These are phyloP conservation scores for Moricandia moricandioides DNA, from an alignment of 345 rosid species.

Conservation along the genomic window DNA sequence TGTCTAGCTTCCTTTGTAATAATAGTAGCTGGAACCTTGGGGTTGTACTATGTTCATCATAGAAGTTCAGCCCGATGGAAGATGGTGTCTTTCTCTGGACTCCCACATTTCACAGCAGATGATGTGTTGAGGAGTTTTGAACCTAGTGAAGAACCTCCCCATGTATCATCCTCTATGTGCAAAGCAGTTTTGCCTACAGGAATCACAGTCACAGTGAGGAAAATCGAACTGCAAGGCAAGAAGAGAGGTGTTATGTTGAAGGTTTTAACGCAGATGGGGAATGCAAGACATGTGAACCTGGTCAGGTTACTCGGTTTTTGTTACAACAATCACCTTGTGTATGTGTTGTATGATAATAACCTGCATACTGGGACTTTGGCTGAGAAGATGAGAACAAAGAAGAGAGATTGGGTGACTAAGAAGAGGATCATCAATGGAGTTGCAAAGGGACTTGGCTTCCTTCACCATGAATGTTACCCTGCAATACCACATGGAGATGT, in stretches of 20 bases:
- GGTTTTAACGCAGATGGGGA: slow-evolving; percentile 56
- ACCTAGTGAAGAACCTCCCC: slow-evolving; percentile 39
- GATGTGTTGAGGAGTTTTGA: slow-evolving; percentile 75
- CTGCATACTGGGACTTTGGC: slow-evolving; percentile 71
- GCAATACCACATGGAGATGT: slow-evolving; percentile 87
- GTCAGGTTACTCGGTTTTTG: slow-evolving; percentile 81
- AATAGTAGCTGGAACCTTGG: slow-evolving; percentile 48
- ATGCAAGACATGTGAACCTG: slow-evolving; percentile 75
- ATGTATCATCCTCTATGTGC: slow-evolving; percentile 47
- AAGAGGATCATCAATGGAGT: slow-evolving; percentile 61
- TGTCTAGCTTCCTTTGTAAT: slow-evolving; percentile 45
- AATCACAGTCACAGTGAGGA: slow-evolving; percentile 72
- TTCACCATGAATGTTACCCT: slow-evolving; percentile 89
- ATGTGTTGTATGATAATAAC: slow-evolving; percentile 64
- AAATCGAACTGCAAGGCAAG: slow-evolving; percentile 53
- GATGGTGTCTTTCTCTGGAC: slow-evolving; percentile 69
- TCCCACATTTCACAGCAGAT: slow-evolving; percentile 71
- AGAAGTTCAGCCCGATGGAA: slow-evolving; percentile 68
- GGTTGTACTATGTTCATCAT: slow-evolving; percentile 47
- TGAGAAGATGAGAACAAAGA: slow-evolving; percentile 52
- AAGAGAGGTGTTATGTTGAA: slow-evolving; percentile 42
- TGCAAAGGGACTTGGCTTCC: slow-evolving; percentile 79
- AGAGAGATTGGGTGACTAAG: slow-evolving; percentile 63
- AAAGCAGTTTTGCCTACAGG: slow-evolving; percentile 85
- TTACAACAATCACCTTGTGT: slow-evolving; percentile 64